Evolutionary conservation across 2,329 filamentous ascomycete genomes (phyloP), one percentile per base, ranked within the genome.

Genomic region (Waltergamsia citrina): DNA sequence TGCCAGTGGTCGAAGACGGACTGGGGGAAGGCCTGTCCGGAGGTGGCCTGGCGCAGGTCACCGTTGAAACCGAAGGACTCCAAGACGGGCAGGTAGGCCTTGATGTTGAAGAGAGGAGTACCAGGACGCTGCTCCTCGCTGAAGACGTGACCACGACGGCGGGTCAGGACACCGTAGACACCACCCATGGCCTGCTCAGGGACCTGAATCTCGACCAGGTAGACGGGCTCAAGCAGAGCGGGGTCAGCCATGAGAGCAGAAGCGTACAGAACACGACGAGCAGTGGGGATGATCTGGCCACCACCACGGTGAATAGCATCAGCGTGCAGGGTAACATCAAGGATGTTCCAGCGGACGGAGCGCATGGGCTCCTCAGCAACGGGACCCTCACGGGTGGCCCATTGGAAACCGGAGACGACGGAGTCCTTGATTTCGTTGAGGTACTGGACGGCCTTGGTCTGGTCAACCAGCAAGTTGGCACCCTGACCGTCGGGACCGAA

Each of bases 361-460:
- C 92, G 85, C 87, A 98, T 90, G 54, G 92, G 92, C 80, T 98
- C 92, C 71, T 98, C 92, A 52, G 84, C 88, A 60, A 98, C 69
- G 56, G 92, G 92, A 74, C 92, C 92, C 78, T 98, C 92, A 61
- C 90, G 83, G 53, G 85, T 86, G 50, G 92, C 92, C 92, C 92
- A 98, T 71, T 98, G 92, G 87, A 98, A 98, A 81, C 92, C 92
- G 51, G 92, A 96, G 59, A 96, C 88, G 52, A 96, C 82, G 42
- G 90, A 96, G 62, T 98, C 92, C 85, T 98, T 98, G 81, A 98
- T 98, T 85, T 98, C 92, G 74, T 86, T 92, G 59, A 98, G 78
- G 81, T 96, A 98, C 76, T 98, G 92, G 49, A 98, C 92, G 53
- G 92, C 92, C 85, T 96, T 98, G 77, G 90, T 95, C 82, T 96